Evolutionary conservation across 2,329 filamentous ascomycete species (phyloP).

Genomic region (Pestalotiopsis sp.): DNA sequence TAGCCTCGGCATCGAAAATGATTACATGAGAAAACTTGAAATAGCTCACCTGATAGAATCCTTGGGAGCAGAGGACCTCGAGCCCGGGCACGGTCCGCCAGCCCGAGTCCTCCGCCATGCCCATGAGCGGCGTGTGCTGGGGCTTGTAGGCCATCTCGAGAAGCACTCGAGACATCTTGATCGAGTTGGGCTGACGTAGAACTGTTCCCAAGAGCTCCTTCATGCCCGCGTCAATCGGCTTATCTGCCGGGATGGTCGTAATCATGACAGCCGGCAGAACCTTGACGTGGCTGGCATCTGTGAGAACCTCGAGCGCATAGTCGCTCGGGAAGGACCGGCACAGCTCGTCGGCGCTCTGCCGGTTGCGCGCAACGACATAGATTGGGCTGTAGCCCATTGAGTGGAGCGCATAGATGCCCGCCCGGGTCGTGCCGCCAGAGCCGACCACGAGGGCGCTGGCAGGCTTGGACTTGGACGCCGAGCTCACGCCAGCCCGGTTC

Average conservation of each 20-base stretch:
- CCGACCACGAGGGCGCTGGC: slow-evolving; percentile 80
- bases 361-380: slow-evolving; percentile 81
- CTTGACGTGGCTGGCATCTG: slow-evolving; percentile 47
- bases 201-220: slow-evolving; percentile 62
- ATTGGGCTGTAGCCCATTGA: slow-evolving; percentile 83
- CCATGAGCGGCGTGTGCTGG: slow-evolving; percentile 78
- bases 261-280: slow-evolving; percentile 71
- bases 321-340: slow-evolving; percentile 70
- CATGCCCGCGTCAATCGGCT: slow-evolving; percentile 74
- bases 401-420: slow-evolving; percentile 86
- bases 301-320: slow-evolving; percentile 68
- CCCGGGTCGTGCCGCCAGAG: slow-evolving; percentile 87
- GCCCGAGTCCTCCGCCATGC: slow-evolving; percentile 73
- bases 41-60: slow-evolving; percentile 74
- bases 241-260: slow-evolving; percentile 88
- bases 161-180: slow-evolving; percentile 57
- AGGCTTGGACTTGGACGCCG: slow-evolving; percentile 31
- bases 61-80: slow-evolving; percentile 88
- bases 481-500: slow-evolving; percentile 64
- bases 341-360: slow-evolving; percentile 67
- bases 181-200: slow-evolving; percentile 42
- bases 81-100: slow-evolving; percentile 87
- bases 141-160: slow-evolving; percentile 98
- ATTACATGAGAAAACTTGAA: neutral
- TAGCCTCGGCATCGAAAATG: slow-evolving; percentile 7